Percentiles rank a stretch among this genome's conserved stretches.
phyloP scores from a whole-genome alignment of 2,329 filamentous ascomycete genomes.

The Helminthosporium solani region DNA sequence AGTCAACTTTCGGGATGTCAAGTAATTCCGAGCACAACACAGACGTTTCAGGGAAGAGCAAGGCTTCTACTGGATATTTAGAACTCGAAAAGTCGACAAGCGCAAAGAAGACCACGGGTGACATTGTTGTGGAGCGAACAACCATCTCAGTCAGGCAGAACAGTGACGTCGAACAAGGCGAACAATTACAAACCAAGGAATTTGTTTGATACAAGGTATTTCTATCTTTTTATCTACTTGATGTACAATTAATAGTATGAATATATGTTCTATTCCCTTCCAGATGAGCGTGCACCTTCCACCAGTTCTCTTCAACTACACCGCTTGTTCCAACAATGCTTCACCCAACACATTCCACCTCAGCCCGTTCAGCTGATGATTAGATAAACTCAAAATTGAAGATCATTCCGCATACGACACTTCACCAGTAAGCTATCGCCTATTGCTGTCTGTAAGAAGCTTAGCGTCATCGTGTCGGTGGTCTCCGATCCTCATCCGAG shows the following conservation, averaged over 20 bases:
- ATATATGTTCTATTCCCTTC: no score
- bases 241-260: no score
- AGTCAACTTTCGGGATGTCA: constrained; percentile 1
- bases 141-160: not conserved
- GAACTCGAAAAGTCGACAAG: constrained; percentile 8
- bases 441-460: not conserved
- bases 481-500: not conserved
- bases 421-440: not conserved
- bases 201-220: no score
- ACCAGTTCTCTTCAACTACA: no score
- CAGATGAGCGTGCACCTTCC: no score
- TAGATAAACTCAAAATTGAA: no score
- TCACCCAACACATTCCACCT: no score
- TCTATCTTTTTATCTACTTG: no score
- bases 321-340: no score
- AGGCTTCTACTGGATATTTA: constrained; percentile 6
- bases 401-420: no score
- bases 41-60: not conserved
- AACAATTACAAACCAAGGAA: not conserved
- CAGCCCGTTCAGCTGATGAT: no score
- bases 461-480: not conserved
- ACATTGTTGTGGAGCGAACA: not conserved
- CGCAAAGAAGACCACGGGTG: constrained; percentile 4
- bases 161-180: not conserved
- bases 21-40: not conserved